These are phyloP conservation scores for Salix arbutifolia DNA, from an alignment of 345 rosid genomes.

Conservation along the genomic window DNA sequence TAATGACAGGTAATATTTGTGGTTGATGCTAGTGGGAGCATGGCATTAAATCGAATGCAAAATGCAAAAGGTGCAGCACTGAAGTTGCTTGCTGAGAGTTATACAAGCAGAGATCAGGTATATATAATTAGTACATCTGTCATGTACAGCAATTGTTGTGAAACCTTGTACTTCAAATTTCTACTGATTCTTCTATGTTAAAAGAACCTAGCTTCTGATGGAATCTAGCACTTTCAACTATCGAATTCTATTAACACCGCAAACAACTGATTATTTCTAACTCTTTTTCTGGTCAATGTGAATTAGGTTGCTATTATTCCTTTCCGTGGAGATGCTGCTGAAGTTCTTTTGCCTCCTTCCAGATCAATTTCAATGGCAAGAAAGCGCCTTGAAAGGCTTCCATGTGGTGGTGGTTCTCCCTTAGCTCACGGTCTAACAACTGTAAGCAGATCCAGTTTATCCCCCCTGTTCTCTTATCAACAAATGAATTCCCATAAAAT, in stretches of 20 bases:
- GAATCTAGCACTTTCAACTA: background rate
- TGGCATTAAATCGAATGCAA: slow-evolving; percentile 98
- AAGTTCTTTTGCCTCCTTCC: slow-evolving; percentile 93
- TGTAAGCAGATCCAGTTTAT: slow-evolving; percentile 38
- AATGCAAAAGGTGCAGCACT: slow-evolving; percentile 98
- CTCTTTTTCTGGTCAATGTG: slow-evolving; percentile 18
- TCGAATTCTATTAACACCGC: background rate
- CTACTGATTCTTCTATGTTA: background rate
- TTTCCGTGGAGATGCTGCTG: slow-evolving; percentile 93
- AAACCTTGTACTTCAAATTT: background rate
- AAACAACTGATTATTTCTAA: background rate
- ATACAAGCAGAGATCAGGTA: slow-evolving; percentile 99
- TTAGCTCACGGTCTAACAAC: slow-evolving; percentile 94
- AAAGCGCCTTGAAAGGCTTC: slow-evolving; percentile 94
- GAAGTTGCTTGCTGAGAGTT: slow-evolving; percentile 90
- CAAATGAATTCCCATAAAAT: too few species aligned
- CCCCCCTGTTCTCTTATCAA: background rate
- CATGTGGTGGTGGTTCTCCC: slow-evolving; percentile 99
- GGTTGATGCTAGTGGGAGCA: slow-evolving; percentile 99
- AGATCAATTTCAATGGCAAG: slow-evolving; percentile 98
- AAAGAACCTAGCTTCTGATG: background rate
- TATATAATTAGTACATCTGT: background rate
- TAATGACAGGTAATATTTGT: slow-evolving; percentile 76
- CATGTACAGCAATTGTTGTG: background rate
- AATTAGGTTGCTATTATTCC: slow-evolving; percentile 86